phyloP scores from a whole-genome alignment of 805 yeast species.

The Candida namnaoensis region DNA sequence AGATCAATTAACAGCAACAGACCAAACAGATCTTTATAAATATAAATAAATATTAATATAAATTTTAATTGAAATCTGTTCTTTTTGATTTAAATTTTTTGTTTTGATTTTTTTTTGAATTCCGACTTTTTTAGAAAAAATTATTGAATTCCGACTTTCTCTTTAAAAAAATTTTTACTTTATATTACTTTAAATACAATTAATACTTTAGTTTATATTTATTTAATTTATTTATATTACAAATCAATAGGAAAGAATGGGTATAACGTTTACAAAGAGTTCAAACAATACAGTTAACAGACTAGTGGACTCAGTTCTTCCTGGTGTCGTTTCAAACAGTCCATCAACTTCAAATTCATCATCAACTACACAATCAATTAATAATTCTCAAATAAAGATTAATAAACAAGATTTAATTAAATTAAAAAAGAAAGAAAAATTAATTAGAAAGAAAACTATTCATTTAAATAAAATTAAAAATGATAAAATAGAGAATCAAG shows the following conservation, averaged over 20 bases:
- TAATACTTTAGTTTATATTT: too few species aligned
- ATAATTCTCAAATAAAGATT: slow-evolving; percentile 23
- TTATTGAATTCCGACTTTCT: too few species aligned
- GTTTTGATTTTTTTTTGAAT: too few species aligned
- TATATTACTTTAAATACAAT: too few species aligned
- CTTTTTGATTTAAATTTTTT: too few species aligned
- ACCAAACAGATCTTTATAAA: too few species aligned
- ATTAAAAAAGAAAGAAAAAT: slow-evolving; percentile 24
- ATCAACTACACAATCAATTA: slow-evolving; percentile 29
- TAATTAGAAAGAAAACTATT: slow-evolving; percentile 18
- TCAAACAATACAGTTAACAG: slow-evolving; percentile 31
- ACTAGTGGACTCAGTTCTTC: slow-evolving; percentile 26
- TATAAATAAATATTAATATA: too few species aligned
- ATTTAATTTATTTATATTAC: too few species aligned
- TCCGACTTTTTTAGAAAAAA: too few species aligned
- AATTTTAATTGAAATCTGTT: too few species aligned
- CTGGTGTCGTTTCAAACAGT: slow-evolving; percentile 21
- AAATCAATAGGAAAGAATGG: background rate
- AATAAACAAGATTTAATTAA: slow-evolving; percentile 24
- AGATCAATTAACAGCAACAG: too few species aligned
- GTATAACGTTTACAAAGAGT: slow-evolving; percentile 4
- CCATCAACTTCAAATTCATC: slow-evolving; percentile 10
- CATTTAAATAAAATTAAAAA: slow-evolving; percentile 9
- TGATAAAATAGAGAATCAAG: slow-evolving; percentile 18
- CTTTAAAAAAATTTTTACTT: too few species aligned